Conservation (phyloP, 2,329 filamentous ascomycete genomes). For the Hymenoscyphus occultus region DNA sequence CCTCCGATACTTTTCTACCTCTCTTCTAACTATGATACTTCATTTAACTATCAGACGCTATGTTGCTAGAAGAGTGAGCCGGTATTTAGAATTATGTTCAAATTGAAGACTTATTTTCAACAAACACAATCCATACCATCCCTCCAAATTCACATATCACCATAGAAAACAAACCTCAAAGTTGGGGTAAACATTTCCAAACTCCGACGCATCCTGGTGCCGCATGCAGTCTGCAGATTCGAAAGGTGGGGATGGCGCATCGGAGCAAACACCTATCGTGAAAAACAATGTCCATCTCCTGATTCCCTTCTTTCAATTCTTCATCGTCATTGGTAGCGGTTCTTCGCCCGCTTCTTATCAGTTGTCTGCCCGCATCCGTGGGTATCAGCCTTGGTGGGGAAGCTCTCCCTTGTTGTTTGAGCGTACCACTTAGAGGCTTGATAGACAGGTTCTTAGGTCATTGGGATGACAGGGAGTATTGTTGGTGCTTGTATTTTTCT, state of each 20-base stretch:
- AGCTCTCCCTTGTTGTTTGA: not conserved
- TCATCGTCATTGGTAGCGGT: slow-evolving; percentile 17
- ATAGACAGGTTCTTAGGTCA: slow-evolving; percentile 6
- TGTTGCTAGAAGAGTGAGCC: too few relatives aligned
- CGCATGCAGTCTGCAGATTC: not conserved
- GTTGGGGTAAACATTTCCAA: not conserved
- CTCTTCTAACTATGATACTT: too few relatives aligned
- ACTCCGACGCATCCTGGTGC: too few relatives aligned
- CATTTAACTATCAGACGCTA: too few relatives aligned
- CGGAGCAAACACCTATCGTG: slow-evolving; percentile 21
- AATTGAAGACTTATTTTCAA: too few relatives aligned
- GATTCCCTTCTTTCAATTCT: not conserved
- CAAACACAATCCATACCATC: not conserved
- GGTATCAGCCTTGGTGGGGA: slow-evolving; percentile 10
- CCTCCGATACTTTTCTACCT: too few relatives aligned
- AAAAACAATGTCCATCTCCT: slow-evolving; percentile 11
- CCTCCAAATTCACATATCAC: not conserved
- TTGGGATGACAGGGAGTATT: slow-evolving; percentile 11
- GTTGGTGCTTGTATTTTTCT: not conserved
- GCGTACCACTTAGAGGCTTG: slow-evolving; percentile 4
- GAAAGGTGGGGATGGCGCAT: not conserved
- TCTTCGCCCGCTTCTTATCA: slow-evolving; percentile 17
- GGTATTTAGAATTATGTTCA: too few relatives aligned
- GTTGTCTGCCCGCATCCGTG: slow-evolving; percentile 9
- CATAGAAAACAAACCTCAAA: slow-evolving; percentile 1